phyloP scores from a whole-genome alignment of 2,329 filamentous ascomycete genomes.

The Ceratocystis albifundus region DNA sequence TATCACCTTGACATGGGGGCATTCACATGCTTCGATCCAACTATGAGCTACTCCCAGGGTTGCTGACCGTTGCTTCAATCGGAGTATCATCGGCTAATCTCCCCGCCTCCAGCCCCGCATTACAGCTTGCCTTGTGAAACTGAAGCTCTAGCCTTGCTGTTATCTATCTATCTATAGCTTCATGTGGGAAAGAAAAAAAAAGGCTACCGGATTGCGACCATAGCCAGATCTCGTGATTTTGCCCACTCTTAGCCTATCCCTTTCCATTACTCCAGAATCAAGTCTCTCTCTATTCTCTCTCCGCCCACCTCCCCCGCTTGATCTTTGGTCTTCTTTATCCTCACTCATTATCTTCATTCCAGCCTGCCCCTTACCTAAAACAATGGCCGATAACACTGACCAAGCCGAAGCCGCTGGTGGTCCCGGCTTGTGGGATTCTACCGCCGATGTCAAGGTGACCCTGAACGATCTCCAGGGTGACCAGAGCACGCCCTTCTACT shows the following conservation, averaged over 20 bases:
- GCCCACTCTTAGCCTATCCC: not conserved
- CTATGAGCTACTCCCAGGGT: not conserved
- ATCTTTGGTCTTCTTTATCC: constrained; percentile 22
- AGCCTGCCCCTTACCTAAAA: constrained; percentile 23
- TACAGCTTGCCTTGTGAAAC: constrained; percentile 7
- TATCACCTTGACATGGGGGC: not conserved
- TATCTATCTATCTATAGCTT: constrained; percentile 6
- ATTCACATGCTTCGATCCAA: constrained; percentile 6
- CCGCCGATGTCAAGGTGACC: constrained; percentile 85
- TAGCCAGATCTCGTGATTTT: not conserved
- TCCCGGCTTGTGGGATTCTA: constrained; percentile 54
- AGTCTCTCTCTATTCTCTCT: not conserved
- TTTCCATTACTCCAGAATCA: not conserved
- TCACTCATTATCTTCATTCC: constrained; percentile 22
- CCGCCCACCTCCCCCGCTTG: no score
- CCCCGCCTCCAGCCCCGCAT: constrained; percentile 11
- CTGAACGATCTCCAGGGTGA: constrained; percentile 81
- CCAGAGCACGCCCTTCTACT: constrained; percentile 76
- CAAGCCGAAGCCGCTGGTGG: constrained; percentile 35
- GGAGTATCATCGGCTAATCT: constrained; percentile 7
- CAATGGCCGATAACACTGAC: constrained; percentile 29
- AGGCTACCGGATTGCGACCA: not conserved
- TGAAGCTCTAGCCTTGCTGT: constrained; percentile 12
- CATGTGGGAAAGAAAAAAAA: not conserved
- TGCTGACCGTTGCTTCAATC: not conserved